A percentile compares a stretch with the other conserved stretches of the same genome.
Conservation (phyloP, 768 basidiomycete species). For the Tricholoma hemisulphureum region DNA sequence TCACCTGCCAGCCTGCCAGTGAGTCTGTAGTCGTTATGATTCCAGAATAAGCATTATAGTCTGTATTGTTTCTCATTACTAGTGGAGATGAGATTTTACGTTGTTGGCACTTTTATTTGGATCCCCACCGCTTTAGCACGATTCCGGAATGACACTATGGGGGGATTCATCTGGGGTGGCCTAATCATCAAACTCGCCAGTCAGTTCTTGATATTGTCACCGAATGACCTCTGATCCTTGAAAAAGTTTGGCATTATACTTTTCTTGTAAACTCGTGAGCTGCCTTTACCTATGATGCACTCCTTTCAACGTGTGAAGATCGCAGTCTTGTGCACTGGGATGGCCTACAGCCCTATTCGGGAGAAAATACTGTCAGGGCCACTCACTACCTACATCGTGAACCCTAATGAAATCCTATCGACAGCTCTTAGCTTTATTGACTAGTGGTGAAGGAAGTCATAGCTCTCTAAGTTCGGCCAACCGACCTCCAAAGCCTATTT, state of each 20-base stretch:
- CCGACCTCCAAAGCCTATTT: not conserved
- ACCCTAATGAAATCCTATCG: not conserved
- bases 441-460: constrained; percentile 77
- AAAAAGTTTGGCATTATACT: constrained; percentile 67
- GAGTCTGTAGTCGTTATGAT: constrained; percentile 38
- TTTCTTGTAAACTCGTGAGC: constrained; percentile 70
- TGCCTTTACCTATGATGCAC: not conserved
- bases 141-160: constrained; percentile 61
- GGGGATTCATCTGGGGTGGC: constrained; percentile 71
- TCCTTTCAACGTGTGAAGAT: not conserved
- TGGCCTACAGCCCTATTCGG: constrained; percentile 76
- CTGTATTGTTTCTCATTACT: not conserved
- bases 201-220: constrained; percentile 27
- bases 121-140: constrained; percentile 55
- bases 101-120: constrained; percentile 60
- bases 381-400: not conserved
- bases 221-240: not conserved
- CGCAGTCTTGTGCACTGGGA: constrained; percentile 75
- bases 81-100: not conserved
- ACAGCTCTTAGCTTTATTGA: constrained; percentile 66
- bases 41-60: constrained; percentile 73
- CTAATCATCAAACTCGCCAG: constrained; percentile 61
- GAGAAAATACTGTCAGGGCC: constrained; percentile 67
- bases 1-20: constrained; percentile 1
- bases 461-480: constrained; percentile 55